Conservation (phyloP, 2,329 filamentous ascomycete genomes). For the Colletotrichum falcatum region DNA sequence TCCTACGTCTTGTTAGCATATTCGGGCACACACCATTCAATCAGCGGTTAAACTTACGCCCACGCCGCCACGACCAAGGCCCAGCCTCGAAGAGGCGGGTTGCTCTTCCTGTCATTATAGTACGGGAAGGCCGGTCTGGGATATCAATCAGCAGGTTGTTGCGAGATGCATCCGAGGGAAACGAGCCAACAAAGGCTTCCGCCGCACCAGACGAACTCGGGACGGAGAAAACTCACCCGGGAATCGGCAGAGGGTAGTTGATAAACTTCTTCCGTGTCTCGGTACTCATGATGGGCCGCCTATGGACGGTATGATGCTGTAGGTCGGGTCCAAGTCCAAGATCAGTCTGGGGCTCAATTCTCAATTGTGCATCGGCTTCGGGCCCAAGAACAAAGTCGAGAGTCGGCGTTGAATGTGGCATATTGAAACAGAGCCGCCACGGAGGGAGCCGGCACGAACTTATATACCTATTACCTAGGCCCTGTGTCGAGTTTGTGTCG, state of each 20-base stretch:
- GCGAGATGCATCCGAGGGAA: slow-evolving; percentile 7
- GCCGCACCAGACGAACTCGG: slow-evolving; percentile 8
- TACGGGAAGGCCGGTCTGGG: slow-evolving; percentile 56
- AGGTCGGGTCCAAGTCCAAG: background rate
- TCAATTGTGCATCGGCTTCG: slow-evolving; percentile 11
- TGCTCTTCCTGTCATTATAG: slow-evolving; percentile 60
- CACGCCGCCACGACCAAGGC: slow-evolving; percentile 65
- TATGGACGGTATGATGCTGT: slow-evolving; percentile 3
- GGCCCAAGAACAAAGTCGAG: background rate
- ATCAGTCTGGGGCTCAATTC: background rate
- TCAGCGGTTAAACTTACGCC: slow-evolving; percentile 57
- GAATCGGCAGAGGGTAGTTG: slow-evolving; percentile 53
- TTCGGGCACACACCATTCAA: background rate
- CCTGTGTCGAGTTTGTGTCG: slow-evolving; percentile 21
- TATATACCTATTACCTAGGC: too few relatives aligned
- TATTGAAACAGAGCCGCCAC: background rate
- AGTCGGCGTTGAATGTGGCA: slow-evolving; percentile 21
- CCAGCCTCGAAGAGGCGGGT: slow-evolving; percentile 69
- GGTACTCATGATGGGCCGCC: slow-evolving; percentile 35
- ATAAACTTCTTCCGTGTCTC: slow-evolving; percentile 45
- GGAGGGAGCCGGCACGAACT: slow-evolving; percentile 26
- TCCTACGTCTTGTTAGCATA: slow-evolving; percentile 50
- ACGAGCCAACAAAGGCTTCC: background rate
- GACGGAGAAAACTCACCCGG: slow-evolving; percentile 47
- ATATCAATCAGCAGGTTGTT: slow-evolving; percentile 20